These are phyloP conservation scores for Penicillium sp. DNA, from an alignment of 2,329 filamentous ascomycete genomes.

Conservation along the genomic window DNA sequence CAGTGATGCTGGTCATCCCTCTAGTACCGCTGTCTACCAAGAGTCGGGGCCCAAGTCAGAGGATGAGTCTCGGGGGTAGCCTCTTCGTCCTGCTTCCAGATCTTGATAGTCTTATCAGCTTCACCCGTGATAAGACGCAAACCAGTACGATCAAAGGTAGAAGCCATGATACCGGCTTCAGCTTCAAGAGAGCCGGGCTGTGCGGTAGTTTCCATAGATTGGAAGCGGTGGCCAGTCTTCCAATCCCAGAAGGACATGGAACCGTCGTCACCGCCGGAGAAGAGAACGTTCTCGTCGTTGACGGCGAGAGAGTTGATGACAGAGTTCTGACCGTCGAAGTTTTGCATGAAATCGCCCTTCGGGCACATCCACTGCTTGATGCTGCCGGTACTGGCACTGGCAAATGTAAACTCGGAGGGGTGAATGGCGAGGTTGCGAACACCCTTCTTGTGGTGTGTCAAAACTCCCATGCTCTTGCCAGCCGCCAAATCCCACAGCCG, in stretches of 20 bases:
- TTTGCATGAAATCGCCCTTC: constrained; percentile 98
- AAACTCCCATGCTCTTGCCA: constrained; percentile 90
- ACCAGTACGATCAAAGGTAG: constrained; percentile 86
- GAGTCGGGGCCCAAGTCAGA: constrained; percentile 82
- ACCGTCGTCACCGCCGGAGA: constrained; percentile 93
- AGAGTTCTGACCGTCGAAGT: constrained; percentile 93
- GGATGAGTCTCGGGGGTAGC: constrained; percentile 91
- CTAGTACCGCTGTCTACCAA: constrained; percentile 74
- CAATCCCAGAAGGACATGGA: constrained; percentile 98
- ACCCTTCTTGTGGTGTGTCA: constrained; percentile 98
- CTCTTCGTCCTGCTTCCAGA: constrained; percentile 91
- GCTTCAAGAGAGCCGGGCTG: constrained; percentile 93
- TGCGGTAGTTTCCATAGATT: constrained; percentile 83
- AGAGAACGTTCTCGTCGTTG: constrained; percentile 92
- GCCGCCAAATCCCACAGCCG: constrained; percentile 94
- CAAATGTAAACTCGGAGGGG: constrained; percentile 94
- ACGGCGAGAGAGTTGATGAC: constrained; percentile 94
- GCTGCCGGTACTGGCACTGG: constrained; percentile 82
- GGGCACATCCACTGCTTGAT: constrained; percentile 99
- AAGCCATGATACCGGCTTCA: constrained; percentile 91
- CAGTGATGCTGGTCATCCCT: neutral
- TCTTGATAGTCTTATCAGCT: constrained; percentile 97
- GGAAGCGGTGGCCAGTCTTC: constrained; percentile 93
- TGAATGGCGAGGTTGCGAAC: constrained; percentile 82
- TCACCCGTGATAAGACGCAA: constrained; percentile 89